Percentiles rank a stretch among this genome's conserved stretches.
These are phyloP conservation scores for Xylaria sp. DNA, from an alignment of 2,329 filamentous ascomycete genomes.

Conservation along the genomic window DNA sequence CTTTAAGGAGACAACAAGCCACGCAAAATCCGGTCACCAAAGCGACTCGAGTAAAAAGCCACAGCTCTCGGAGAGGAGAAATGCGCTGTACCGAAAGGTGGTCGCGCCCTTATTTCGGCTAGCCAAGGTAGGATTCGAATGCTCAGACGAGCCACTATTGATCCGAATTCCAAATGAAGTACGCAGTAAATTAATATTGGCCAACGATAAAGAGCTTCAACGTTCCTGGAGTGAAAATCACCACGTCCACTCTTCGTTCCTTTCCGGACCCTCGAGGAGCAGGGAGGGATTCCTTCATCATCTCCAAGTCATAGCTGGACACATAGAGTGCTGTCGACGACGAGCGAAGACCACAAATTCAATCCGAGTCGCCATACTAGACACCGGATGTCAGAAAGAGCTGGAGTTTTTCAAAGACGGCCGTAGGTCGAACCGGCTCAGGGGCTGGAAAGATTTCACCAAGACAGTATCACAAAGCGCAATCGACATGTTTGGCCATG, in stretches of 20 bases:
- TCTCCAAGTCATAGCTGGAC: constrained; percentile 16
- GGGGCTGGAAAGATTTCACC: constrained; percentile 17
- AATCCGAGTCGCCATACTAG: constrained; percentile 19
- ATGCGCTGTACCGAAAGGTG: constrained; percentile 14
- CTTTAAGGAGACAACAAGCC: constrained; percentile 9
- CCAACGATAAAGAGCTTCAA: neutral
- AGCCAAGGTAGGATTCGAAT: constrained; percentile 17
- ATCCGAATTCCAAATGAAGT: constrained; percentile 14
- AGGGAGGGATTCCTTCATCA: neutral
- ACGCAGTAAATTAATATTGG: constrained; percentile 1
- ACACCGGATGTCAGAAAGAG: constrained; percentile 11
- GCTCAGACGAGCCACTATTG: constrained; percentile 10
- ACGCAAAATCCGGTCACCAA: neutral
- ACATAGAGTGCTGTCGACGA: constrained; percentile 3
- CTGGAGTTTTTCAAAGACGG: constrained; percentile 16
- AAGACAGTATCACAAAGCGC: neutral
- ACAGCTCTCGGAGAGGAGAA: constrained; percentile 9
- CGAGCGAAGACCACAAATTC: neutral
- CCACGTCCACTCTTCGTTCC: constrained; percentile 4
- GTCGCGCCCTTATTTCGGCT: constrained; percentile 15
- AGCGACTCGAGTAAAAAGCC: neutral
- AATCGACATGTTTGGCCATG: constrained; percentile 22
- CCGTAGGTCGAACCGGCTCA: constrained; percentile 10
- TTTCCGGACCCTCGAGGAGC: constrained; percentile 4
- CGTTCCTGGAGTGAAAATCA: constrained; percentile 1